Conservation (phyloP, 441 rosid species). For the Jatropha podagrica region DNA sequence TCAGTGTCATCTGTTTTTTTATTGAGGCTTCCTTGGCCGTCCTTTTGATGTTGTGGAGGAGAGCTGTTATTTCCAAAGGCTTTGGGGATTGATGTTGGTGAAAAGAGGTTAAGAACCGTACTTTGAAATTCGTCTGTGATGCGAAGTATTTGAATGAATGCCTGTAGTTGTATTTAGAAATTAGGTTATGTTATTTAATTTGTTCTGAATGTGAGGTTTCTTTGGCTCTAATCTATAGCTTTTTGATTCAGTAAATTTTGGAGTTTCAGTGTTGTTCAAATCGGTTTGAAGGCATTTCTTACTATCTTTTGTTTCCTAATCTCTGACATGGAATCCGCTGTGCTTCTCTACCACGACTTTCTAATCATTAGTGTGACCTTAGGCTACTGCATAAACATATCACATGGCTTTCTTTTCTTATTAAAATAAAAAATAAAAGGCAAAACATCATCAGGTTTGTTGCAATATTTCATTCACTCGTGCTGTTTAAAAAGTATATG, state of each 20-base stretch:
- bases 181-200: background rate
- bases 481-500: background rate
- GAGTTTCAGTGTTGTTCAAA: background rate
- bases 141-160: background rate
- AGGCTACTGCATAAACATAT: background rate
- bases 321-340: background rate
- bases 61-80: background rate
- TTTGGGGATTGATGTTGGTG: background rate
- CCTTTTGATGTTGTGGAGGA: background rate
- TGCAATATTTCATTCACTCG: background rate
- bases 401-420: background rate
- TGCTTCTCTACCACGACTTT: background rate
- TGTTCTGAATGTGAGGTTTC: background rate
- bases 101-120: background rate
- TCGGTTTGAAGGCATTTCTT: background rate
- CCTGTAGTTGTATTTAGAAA: background rate
- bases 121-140: background rate
- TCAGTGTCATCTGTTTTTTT: background rate
- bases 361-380: background rate
- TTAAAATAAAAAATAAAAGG: background rate
- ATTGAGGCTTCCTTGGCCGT: background rate
- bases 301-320: background rate
- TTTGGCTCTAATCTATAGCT: background rate
- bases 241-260: background rate
- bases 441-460: background rate